These are phyloP conservation scores for Phalaenopsis hybrid DNA, from an alignment of 116 monocot species.

Conservation along the genomic window DNA sequence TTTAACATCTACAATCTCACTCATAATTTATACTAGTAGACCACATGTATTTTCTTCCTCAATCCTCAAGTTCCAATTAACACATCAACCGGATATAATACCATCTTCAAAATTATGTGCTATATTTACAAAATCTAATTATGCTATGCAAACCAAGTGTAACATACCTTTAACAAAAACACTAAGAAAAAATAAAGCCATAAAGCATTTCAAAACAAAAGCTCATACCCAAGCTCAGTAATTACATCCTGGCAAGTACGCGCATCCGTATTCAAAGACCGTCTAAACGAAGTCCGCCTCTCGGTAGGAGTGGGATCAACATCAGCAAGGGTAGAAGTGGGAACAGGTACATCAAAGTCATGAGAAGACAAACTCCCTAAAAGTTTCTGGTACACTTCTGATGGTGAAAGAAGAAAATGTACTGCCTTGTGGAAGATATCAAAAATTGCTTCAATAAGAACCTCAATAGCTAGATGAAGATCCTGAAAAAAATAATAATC, in stretches of 20 bases:
- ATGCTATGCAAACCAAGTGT: not conserved
- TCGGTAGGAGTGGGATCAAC: conserved; percentile 56
- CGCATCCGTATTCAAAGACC: conserved; percentile 84
- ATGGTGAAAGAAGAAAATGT: conserved; percentile 79
- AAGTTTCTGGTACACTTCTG: conserved; percentile 41
- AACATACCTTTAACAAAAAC: not conserved
- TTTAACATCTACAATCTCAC: not conserved
- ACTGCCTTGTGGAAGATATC: conserved; percentile 72
- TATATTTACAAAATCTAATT: not conserved
- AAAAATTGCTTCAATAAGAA: conserved; percentile 84
- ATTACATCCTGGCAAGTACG: conserved; percentile 97
- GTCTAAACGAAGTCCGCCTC: conserved; percentile 43
- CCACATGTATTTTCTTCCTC: no score
- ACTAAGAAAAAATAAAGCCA: not conserved
- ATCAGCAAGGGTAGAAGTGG: conserved; percentile 64
- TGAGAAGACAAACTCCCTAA: conserved; percentile 38
- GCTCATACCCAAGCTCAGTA: conserved; percentile 78
- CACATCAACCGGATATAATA: not conserved
- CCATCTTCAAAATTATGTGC: not conserved
- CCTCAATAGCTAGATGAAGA: conserved; percentile 87
- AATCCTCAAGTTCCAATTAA: no score
- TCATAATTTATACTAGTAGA: no score
- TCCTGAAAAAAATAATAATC: conserved; percentile 39
- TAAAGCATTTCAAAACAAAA: conserved; percentile 10
- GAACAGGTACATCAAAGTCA: conserved; percentile 37